Conservation (phyloP, 163 green algal genomes). For the Chlorella variabilis region DNA sequence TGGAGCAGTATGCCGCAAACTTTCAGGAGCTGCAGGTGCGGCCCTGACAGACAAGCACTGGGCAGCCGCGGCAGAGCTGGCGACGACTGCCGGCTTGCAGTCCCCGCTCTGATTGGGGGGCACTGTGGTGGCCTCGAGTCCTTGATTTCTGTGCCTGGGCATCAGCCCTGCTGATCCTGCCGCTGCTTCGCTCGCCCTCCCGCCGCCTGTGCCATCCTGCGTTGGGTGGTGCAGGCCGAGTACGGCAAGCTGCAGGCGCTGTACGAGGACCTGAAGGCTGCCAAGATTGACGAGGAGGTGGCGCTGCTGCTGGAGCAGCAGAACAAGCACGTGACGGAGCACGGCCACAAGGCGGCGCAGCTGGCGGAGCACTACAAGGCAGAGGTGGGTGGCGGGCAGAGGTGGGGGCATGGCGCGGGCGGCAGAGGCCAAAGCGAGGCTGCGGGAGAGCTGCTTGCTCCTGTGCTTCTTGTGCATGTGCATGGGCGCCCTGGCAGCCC, state of each 20-base stretch:
- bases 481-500: too few species aligned
- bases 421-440: too few species aligned
- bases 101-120: too few species aligned
- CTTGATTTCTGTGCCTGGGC: too few species aligned
- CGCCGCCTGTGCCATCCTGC: neutral
- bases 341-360: slow-evolving; percentile 33
- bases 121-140: too few species aligned
- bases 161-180: too few species aligned
- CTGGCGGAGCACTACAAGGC: slow-evolving; percentile 47
- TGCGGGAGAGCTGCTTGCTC: too few species aligned
- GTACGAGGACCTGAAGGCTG: slow-evolving; percentile 49
- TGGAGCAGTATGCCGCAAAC: slow-evolving; percentile 33
- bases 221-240: slow-evolving; percentile 10
- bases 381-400: slow-evolving; percentile 28
- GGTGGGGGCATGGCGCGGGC: neutral
- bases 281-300: slow-evolving; percentile 52
- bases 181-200: too few species aligned
- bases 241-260: slow-evolving; percentile 40
- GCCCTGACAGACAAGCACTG: neutral
- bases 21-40: slow-evolving; percentile 21
- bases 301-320: slow-evolving; percentile 46
- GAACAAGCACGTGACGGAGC: slow-evolving; percentile 40
- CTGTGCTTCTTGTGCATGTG: neutral
- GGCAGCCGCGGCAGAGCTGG: too few species aligned
- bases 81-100: too few species aligned